Percentiles rank a stretch among this genome's conserved stretches.
phyloP scores from a whole-genome alignment of 129 eudicot genomes.

The Scalesia atractyloides region DNA sequence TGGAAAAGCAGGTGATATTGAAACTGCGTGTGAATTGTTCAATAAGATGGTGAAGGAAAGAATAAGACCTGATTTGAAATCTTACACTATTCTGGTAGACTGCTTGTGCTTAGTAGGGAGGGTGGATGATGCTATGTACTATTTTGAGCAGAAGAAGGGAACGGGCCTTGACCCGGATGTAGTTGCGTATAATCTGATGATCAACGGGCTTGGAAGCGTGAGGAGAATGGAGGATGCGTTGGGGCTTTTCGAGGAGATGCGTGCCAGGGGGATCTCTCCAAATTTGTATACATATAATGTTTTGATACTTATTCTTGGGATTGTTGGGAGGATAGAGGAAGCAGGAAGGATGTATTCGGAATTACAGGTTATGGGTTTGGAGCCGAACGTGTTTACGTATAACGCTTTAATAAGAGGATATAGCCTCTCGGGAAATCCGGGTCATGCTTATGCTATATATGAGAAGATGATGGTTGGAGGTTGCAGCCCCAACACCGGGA shows the following conservation, averaged over 20 bases:
- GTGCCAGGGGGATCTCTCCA: constrained; percentile 61
- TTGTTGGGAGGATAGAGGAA: constrained; percentile 74
- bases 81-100: constrained; percentile 91
- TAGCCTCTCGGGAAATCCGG: constrained; percentile 65
- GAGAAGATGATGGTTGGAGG: constrained; percentile 95
- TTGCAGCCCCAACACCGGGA: constrained; percentile 82
- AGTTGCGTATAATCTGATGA: constrained; percentile 79
- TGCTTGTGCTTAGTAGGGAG: constrained; percentile 65
- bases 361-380: constrained; percentile 66
- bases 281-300: constrained; percentile 80
- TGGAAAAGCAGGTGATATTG: constrained; percentile 85
- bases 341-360: constrained; percentile 69
- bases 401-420: constrained; percentile 93
- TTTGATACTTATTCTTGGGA: constrained; percentile 76
- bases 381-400: constrained; percentile 82
- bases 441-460: constrained; percentile 76
- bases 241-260: constrained; percentile 71
- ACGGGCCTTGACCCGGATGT: constrained; percentile 88
- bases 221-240: constrained; percentile 73
- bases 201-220: constrained; percentile 77
- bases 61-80: constrained; percentile 82
- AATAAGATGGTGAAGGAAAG: constrained; percentile 79
- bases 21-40: constrained; percentile 62
- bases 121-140: constrained; percentile 68
- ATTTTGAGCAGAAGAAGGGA: constrained; percentile 63